These are phyloP conservation scores for Trametes coccinea DNA, from an alignment of 768 basidiomycete genomes.

Conservation along the genomic window DNA sequence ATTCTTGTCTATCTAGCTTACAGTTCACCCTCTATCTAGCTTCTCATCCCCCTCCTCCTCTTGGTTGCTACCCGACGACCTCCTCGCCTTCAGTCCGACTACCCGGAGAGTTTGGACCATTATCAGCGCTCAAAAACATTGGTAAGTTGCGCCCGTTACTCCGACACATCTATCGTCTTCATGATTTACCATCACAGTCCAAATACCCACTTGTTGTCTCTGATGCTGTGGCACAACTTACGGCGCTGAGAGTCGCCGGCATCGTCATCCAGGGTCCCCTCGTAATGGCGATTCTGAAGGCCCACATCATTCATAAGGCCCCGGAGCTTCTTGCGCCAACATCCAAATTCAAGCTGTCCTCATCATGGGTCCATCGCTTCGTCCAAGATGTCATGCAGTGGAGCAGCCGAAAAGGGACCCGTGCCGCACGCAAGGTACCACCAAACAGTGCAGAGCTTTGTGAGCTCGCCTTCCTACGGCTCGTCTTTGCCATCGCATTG, in stretches of 20 bases:
- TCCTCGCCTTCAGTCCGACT: not conserved
- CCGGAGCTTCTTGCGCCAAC: not conserved
- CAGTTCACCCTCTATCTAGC: no score
- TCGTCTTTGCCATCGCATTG: not conserved
- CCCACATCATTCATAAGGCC: no score
- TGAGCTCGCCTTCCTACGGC: not conserved
- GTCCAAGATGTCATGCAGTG: not conserved
- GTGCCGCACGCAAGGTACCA: not conserved
- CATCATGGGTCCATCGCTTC: not conserved
- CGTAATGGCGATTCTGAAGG: no score
- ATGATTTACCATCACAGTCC: no score
- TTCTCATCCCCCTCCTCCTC: conserved; percentile 1
- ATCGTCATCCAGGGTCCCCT: no score
- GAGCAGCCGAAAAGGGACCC: not conserved
- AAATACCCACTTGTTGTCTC: no score
- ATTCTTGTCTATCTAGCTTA: no score
- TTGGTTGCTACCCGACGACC: not conserved
- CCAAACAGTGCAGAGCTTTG: not conserved
- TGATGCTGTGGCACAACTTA: no score
- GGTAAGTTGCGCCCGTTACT: no score
- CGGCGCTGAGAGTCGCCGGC: no score
- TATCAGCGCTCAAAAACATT: conserved; percentile 1
- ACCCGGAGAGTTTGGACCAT: not conserved
- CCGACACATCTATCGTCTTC: no score
- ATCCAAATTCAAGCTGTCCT: not conserved